Base-by-base conservation (phyloP, 2,329 filamentous ascomycete genomes). In the Xylaria sp. region DNA sequence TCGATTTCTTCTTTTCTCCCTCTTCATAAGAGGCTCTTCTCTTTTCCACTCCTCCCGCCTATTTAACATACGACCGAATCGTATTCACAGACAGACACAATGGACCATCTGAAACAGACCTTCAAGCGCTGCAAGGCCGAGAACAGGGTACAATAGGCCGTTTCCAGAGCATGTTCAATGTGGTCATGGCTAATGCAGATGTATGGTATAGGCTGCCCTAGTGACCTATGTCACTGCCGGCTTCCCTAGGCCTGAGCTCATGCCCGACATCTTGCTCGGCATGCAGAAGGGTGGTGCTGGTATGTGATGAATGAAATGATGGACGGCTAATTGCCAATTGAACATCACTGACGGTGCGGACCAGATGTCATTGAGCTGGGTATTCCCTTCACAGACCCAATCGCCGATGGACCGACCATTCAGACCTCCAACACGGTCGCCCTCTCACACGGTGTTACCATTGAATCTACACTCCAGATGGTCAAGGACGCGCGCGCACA, bases 181-280 rank as follows among this genome's bases (percentile, higher is more conserved):
- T 15, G 39, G n/a, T 37, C 12, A 44, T 37, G n/a, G 28, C 34
- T 67, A 48, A 67, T 57, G 23, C 44, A 39, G 31, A 37, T 31
- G 1, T 44, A 34, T 18, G 51, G 5, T 69, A 73, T 80, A 96
- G 88, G 85, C 93, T 74, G 95, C 96, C 60, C 87, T 99, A 71
- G 93, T 99, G 73, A 94, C 94, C 34, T 99, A 99, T 86, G 94
- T 98, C 79, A 99, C 96, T 31, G 94, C 95, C 67, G 96, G 96
- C 65, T 99, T 91, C 80, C 96, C 96, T 18, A 92, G 89, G 44
- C 86, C 91, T n/a, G 89, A 92, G 76, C 90, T 93, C 77, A 97
- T 94, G 0, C 90, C 94, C 59, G 90, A 94, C 79, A 91, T 98
- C 73, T 85, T 98, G 77, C 84, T 99, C 72, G 93, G 89, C 51